A percentile compares a stretch with the other conserved stretches of the same genome.
phyloP scores from a whole-genome alignment of 1,139 yeast species.

The Insectozyma bohioensis region DNA sequence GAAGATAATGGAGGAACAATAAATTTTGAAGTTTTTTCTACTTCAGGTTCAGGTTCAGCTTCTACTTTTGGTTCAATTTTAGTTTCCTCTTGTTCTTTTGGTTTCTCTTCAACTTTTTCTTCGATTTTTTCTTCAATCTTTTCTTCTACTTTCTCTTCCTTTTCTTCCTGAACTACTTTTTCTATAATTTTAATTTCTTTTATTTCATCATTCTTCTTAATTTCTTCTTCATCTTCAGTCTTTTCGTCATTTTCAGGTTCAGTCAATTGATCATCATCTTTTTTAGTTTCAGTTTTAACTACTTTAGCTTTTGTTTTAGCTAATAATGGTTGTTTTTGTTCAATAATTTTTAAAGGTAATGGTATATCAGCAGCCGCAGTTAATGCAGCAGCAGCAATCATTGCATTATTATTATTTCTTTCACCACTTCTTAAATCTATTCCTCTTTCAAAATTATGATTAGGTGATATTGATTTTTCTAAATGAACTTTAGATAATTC shows the following conservation, averaged over 20 bases:
- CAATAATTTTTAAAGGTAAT: slow-evolving; percentile 39
- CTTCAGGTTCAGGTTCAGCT: neutral
- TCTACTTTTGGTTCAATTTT: neutral
- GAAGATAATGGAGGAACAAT: slow-evolving; percentile 34
- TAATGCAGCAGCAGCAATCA: slow-evolving; percentile 68
- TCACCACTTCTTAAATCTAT: slow-evolving; percentile 37
- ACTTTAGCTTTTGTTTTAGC: slow-evolving; percentile 3
- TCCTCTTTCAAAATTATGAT: slow-evolving; percentile 35
- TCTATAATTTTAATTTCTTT: too few relatives aligned
- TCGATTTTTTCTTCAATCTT: slow-evolving; percentile 5
- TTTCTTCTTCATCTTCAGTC: slow-evolving; percentile 21
- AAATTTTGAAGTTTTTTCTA: slow-evolving; percentile 3
- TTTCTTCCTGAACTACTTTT: too few relatives aligned
- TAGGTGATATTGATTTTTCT: slow-evolving; percentile 10
- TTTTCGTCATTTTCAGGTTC: slow-evolving; percentile 20
- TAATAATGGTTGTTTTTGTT: slow-evolving; percentile 5
- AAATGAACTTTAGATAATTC: too few relatives aligned
- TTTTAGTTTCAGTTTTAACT: neutral
- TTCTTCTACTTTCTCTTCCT: slow-evolving; percentile 20
- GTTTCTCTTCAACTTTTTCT: slow-evolving; percentile 3
- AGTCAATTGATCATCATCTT: slow-evolving; percentile 14
- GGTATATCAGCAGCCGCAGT: slow-evolving; percentile 74
- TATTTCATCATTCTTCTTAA: slow-evolving; percentile 1
- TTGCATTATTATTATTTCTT: slow-evolving; percentile 47
- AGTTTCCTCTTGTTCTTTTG: slow-evolving; percentile 1